Evolutionary conservation across 2,329 filamentous ascomycete genomes (phyloP).

Genomic region (Fusarium pseudonygamai): DNA sequence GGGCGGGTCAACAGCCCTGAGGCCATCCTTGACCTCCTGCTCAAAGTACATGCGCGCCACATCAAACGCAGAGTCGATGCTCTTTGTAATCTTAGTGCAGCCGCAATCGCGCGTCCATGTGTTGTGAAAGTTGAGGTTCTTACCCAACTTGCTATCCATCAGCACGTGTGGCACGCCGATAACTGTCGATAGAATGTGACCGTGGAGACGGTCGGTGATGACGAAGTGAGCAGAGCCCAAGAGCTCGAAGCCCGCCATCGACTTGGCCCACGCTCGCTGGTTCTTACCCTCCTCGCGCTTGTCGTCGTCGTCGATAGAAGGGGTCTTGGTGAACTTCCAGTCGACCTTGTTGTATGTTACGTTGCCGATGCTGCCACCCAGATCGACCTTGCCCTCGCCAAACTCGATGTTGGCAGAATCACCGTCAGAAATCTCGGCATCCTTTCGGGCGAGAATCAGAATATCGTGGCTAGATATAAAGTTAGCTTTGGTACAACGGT

Average conservation of each 20-base stretch:
- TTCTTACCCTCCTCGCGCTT: conserved; percentile 38
- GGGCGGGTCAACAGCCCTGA: conserved; percentile 4
- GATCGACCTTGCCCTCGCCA: conserved; percentile 36
- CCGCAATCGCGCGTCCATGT: conserved; percentile 42
- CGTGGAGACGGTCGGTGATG: conserved; percentile 42
- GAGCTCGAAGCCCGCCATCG: conserved; percentile 40
- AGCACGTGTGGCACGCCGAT: conserved; percentile 42
- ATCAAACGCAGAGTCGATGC: conserved; percentile 36
- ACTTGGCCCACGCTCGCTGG: conserved; percentile 43
- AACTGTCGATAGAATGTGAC: conserved; percentile 41
- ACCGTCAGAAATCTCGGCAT: conserved; percentile 37
- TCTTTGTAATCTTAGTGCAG: conserved; percentile 39
- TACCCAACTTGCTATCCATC: conserved; percentile 44
- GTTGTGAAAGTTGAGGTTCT: conserved; percentile 45
- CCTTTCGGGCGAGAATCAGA: conserved; percentile 41
- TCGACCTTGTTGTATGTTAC: conserved; percentile 42
- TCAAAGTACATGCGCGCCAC: conserved; percentile 38
- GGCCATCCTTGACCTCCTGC: conserved; percentile 22
- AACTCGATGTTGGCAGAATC: conserved; percentile 35
- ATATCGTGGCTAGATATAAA: conserved; percentile 33
- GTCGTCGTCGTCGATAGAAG: conserved; percentile 31
- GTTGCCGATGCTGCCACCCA: conserved; percentile 36
- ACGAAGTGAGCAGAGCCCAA: conserved; percentile 41
- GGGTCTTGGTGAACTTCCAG: conserved; percentile 43
- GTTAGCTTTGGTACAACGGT: conserved; percentile 11